Evolutionary conservation across 192 early-diverging fungal genomes (phyloP), one percentile per base, ranked within the genome.

Genomic region (Backusella morwellensis): DNA sequence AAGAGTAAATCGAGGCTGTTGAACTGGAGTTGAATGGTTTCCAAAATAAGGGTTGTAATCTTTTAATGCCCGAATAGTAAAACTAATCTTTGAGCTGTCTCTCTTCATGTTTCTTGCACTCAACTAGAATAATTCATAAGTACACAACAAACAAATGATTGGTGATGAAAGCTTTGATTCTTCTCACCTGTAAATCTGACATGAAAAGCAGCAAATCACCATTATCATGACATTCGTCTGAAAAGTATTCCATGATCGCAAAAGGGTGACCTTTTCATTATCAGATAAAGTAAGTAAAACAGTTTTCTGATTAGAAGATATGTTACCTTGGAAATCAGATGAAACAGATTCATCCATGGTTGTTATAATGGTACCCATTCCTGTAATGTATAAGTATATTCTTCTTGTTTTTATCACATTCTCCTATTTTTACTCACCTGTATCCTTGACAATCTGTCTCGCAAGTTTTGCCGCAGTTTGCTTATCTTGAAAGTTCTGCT

Each of bases 241-340:
- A 71, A 44, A 82, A 88, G 42, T 88, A 88, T 23, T 88, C 87
- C 82, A 88, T 76, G 35, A 84, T 78, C 47, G 83, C 85, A 66
- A 88, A 86, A 17, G 87, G 87, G 78, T 79, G 82, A 6, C 83
- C 85, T 54, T 42, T n/a, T 50, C 29, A 8, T 50, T 50, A 7
- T 50, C 17, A 44, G 42, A n/a, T 68, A 54, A 11, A 26, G n/a
- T 56, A 56, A 56, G 21, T 56, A 23, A 40, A 40, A 44, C 15
- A 6, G 42, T 63, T 26, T 29, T 63, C 23, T 26, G 56, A 26
- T 63, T 26, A 29, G 12, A 23, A 8, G 52, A 21, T 40, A 40
- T 23, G 29, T 3, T 71, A 71, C 70, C 70, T 71, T 71, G 38
- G 38, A 71, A 71, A 5, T 71, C 70, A 8, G 34, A 7, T 12